Conservation (phyloP, 1,284 basidiomycete species). For the Sutorius eximius region DNA sequence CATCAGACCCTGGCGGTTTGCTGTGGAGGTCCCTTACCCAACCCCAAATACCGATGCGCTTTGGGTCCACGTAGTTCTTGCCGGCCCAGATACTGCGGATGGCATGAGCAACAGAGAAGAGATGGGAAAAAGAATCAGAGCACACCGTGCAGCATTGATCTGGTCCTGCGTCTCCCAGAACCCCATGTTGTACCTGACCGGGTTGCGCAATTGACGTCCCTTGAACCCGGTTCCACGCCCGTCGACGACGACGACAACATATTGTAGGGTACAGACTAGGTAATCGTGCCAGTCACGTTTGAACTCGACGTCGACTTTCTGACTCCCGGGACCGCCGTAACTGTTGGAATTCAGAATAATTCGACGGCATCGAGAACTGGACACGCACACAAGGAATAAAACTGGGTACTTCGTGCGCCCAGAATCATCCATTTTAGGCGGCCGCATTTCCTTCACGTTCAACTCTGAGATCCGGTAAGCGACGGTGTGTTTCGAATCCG, state of each 20-base stretch:
- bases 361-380: background rate
- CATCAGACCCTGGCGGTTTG: slow-evolving; percentile 7
- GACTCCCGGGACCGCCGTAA: slow-evolving; percentile 90
- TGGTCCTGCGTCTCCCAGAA: slow-evolving; percentile 87
- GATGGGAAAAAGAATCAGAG: slow-evolving; percentile 8
- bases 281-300: slow-evolving; percentile 84
- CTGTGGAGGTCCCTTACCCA: slow-evolving; percentile 62
- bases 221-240: slow-evolving; percentile 94
- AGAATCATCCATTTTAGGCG: slow-evolving; percentile 88
- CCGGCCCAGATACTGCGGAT: slow-evolving; percentile 63
- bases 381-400: slow-evolving; percentile 72
- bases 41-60: slow-evolving; percentile 91
- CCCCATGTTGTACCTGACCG: slow-evolving; percentile 84
- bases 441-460: slow-evolving; percentile 87
- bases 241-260: slow-evolving; percentile 86
- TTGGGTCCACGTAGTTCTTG: slow-evolving; percentile 77
- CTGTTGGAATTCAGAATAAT: slow-evolving; percentile 38
- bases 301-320: slow-evolving; percentile 70
- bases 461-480: slow-evolving; percentile 53
- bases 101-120: slow-evolving; percentile 6
- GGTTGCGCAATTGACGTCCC: slow-evolving; percentile 79
- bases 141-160: slow-evolving; percentile 76
- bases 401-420: slow-evolving; percentile 94
- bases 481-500: slow-evolving; percentile 14
- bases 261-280: slow-evolving; percentile 79